Percentiles rank a stretch among this genome's conserved stretches.
These are phyloP conservation scores for Phialophora expanda DNA, from an alignment of 2,329 filamentous ascomycete species.

Conservation along the genomic window DNA sequence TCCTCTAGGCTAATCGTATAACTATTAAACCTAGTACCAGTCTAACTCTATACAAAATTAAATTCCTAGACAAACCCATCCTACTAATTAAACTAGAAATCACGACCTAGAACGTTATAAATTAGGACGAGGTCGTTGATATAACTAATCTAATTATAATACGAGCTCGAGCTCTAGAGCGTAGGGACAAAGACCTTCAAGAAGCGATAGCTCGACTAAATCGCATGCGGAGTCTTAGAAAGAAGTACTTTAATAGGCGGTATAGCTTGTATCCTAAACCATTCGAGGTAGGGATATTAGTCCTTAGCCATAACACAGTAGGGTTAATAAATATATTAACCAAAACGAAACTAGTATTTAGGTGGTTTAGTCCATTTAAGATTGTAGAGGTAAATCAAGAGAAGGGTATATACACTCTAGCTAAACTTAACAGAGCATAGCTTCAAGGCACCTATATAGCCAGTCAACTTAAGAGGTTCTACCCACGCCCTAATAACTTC, in stretches of 20 bases:
- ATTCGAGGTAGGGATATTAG: background rate
- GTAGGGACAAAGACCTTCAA: background rate
- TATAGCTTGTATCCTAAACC: slow-evolving; percentile 3
- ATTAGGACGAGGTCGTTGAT: background rate
- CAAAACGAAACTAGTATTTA: slow-evolving; percentile 6
- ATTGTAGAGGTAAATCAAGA: slow-evolving; percentile 1
- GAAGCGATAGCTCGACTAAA: background rate
- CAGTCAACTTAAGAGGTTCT: slow-evolving; percentile 2
- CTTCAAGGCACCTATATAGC: background rate
- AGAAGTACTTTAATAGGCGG: background rate
- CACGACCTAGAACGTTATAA: background rate
- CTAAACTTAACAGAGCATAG: background rate
- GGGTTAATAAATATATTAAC: slow-evolving; percentile 1
- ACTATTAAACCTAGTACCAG: background rate
- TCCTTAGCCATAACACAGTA: slow-evolving; percentile 1
- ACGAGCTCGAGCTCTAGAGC: background rate
- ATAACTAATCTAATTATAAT: background rate
- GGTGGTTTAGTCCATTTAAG: background rate
- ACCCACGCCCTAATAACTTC: too few species aligned
- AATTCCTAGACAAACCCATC: too few species aligned
- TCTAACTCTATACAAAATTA: background rate
- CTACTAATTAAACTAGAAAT: too few species aligned
- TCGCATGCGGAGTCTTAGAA: background rate
- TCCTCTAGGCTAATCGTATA: slow-evolving; percentile 5
- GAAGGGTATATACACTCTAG: background rate